Conservation (phyloP, 2,329 filamentous ascomycete genomes). For the Raffaelea arxii region DNA sequence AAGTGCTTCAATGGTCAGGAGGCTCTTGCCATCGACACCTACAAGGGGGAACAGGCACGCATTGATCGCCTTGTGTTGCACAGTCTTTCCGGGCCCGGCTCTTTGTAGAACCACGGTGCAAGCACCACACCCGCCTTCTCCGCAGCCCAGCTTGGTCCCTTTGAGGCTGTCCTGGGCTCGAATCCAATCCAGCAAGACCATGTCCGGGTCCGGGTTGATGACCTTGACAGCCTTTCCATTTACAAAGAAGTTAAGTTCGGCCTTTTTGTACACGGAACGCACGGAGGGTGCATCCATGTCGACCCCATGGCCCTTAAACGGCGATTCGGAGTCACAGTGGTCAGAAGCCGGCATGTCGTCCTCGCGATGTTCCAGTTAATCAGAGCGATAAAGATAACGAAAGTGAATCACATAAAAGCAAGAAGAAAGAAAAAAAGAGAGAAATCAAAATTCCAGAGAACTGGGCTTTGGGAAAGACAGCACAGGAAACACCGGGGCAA, state of each 20-base stretch:
- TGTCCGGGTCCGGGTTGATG: background rate
- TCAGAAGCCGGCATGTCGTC: background rate
- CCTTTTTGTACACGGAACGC: background rate
- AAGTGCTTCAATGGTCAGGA: slow-evolving; percentile 93
- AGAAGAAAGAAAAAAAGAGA: too few species aligned
- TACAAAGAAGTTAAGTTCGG: background rate
- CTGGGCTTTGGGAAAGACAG: too few species aligned
- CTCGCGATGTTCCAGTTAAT: too few species aligned
- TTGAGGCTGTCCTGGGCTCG: background rate
- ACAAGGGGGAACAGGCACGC: slow-evolving; percentile 86
- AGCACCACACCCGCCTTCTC: slow-evolving; percentile 89
- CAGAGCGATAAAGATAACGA: too few species aligned
- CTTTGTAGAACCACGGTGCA: slow-evolving; percentile 89
- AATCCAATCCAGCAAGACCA: background rate
- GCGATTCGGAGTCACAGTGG: background rate
- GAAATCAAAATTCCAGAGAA: too few species aligned
- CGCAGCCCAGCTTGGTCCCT: slow-evolving; percentile 50
- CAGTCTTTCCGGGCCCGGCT: slow-evolving; percentile 81
- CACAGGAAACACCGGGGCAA: too few species aligned
- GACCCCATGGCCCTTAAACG: background rate
- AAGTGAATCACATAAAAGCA: too few species aligned
- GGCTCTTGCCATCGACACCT: slow-evolving; percentile 92
- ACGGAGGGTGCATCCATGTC: background rate
- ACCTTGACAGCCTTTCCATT: background rate
- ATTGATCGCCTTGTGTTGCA: slow-evolving; percentile 94